Evolutionary conservation across 2,329 filamentous ascomycete species (phyloP).

Genomic region (Uncinocarpus reesii): DNA sequence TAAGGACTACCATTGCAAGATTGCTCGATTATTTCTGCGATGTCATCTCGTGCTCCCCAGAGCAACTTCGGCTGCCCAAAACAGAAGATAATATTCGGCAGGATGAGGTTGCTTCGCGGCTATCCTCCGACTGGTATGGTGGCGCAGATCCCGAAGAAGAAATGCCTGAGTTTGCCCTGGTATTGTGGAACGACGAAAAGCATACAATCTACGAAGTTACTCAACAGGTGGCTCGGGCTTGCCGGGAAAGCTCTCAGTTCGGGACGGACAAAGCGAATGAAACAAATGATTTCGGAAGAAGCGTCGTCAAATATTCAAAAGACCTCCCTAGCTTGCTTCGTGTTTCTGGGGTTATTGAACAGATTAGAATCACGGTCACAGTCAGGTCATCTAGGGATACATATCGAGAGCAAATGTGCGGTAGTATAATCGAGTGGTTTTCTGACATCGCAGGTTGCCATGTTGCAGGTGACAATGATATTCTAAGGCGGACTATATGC

Average conservation of each 20-base stretch:
- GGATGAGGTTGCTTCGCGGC: slow-evolving; percentile 70
- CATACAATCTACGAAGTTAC: slow-evolving; percentile 87
- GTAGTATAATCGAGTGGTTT: slow-evolving; percentile 94
- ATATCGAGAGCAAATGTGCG: slow-evolving; percentile 96
- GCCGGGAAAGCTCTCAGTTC: slow-evolving; percentile 58
- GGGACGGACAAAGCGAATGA: slow-evolving; percentile 71
- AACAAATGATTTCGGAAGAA: slow-evolving; percentile 78
- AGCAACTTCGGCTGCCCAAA: slow-evolving; percentile 81
- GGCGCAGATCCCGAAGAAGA: slow-evolving; percentile 51
- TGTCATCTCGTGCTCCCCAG: slow-evolving; percentile 93
- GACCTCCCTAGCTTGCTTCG: slow-evolving; percentile 63
- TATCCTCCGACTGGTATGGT: slow-evolving; percentile 65
- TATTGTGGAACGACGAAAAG: slow-evolving; percentile 98
- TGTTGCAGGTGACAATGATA: slow-evolving; percentile 66
- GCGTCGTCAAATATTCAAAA: slow-evolving; percentile 64
- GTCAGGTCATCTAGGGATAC: slow-evolving; percentile 89
- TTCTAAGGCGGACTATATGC: slow-evolving; percentile 73
- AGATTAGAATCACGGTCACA: slow-evolving; percentile 92
- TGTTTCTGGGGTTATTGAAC: slow-evolving; percentile 79
- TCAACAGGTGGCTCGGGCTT: slow-evolving; percentile 82
- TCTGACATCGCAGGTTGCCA: slow-evolving; percentile 83
- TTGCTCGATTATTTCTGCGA: slow-evolving; percentile 93
- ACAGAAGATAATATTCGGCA: slow-evolving; percentile 66
- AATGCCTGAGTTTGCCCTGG: slow-evolving; percentile 66
- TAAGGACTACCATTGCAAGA: slow-evolving; percentile 75